Evolutionary conservation across 305 asterid species (phyloP).

Genomic region (Solanum hybrid): DNA sequence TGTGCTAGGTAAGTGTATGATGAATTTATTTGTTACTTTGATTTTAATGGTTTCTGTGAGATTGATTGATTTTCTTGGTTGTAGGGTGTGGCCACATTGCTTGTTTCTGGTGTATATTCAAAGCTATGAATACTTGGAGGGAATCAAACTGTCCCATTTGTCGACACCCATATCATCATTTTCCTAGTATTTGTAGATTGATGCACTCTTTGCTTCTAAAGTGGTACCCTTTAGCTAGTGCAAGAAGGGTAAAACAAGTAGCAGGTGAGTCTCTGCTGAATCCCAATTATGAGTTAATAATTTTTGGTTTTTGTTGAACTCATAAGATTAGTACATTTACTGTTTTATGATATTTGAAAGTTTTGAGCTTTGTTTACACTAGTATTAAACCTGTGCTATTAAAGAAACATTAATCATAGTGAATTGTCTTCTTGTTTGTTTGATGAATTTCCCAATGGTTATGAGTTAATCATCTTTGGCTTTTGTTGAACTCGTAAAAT

Average conservation of each 20-base stretch:
- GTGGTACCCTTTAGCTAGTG: slow-evolving; percentile 38
- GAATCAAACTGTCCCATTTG: slow-evolving; percentile 56
- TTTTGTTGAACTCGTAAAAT: not conserved
- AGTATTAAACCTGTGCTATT: not conserved
- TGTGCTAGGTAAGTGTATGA: slow-evolving; percentile 35
- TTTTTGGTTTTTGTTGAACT: not conserved
- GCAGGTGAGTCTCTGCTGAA: slow-evolving; percentile 24
- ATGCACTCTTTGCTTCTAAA: slow-evolving; percentile 40
- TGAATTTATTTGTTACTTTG: not conserved
- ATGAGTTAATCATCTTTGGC: not conserved
- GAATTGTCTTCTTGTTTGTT: not conserved
- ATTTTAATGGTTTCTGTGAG: not conserved
- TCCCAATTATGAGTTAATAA: not conserved
- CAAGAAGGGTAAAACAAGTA: slow-evolving; percentile 36
- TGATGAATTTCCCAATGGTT: not conserved
- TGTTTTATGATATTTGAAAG: not conserved
- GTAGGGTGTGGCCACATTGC: slow-evolving; percentile 70
- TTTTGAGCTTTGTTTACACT: not conserved
- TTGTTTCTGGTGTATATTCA: slow-evolving; percentile 60
- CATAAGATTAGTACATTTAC: not conserved
- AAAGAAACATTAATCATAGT: not conserved
- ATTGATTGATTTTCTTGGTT: not conserved
- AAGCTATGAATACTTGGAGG: slow-evolving; percentile 27
- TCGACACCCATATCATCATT: slow-evolving; percentile 40
- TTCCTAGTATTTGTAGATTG: slow-evolving; percentile 41